A percentile compares a stretch with the other conserved stretches of the same genome.
phyloP scores from a whole-genome alignment of 1,284 basidiomycete species.

The Boletus semigastroideus region DNA sequence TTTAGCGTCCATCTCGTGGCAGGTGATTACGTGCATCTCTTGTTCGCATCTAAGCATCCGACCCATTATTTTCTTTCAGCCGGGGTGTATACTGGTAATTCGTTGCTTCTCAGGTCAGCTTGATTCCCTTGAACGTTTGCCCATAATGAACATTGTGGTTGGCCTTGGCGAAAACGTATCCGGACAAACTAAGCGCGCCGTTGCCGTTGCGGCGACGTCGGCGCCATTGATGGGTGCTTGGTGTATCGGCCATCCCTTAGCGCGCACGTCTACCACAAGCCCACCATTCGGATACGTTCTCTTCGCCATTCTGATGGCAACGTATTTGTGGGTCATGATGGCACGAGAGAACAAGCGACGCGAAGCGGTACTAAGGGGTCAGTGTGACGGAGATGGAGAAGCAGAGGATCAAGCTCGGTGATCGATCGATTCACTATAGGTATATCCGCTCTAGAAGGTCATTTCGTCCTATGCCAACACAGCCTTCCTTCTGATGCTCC shows the following conservation, averaged over 20 bases:
- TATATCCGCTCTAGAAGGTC: conserved; percentile 30
- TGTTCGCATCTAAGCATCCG: not conserved
- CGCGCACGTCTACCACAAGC: conserved; percentile 51
- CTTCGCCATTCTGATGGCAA: conserved; percentile 47
- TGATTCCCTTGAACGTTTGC: conserved; percentile 5
- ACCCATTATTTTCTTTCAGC: conserved; percentile 23
- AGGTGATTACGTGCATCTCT: conserved; percentile 7
- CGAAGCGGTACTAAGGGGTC: conserved; percentile 27
- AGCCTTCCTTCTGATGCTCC: no score
- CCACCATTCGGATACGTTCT: conserved; percentile 61
- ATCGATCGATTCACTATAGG: conserved; percentile 38
- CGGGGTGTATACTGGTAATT: conserved; percentile 63
- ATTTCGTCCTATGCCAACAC: not conserved
- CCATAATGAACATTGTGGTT: conserved; percentile 33
- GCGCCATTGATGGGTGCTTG: conserved; percentile 57
- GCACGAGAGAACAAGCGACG: conserved; percentile 49
- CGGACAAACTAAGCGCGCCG: conserved; percentile 67
- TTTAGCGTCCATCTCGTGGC: conserved; percentile 60
- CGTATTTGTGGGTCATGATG: conserved; percentile 53
- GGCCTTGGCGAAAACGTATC: conserved; percentile 74
- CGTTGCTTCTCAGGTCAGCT: conserved; percentile 47
- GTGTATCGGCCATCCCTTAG: conserved; percentile 52
- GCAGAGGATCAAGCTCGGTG: conserved; percentile 33
- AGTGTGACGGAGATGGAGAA: conserved; percentile 17
- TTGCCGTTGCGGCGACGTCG: conserved; percentile 62